Evolutionary conservation across 352 stramenopile species (phyloP), one percentile per base, ranked within the genome.

Genomic region (Phytophthora parvispora): DNA sequence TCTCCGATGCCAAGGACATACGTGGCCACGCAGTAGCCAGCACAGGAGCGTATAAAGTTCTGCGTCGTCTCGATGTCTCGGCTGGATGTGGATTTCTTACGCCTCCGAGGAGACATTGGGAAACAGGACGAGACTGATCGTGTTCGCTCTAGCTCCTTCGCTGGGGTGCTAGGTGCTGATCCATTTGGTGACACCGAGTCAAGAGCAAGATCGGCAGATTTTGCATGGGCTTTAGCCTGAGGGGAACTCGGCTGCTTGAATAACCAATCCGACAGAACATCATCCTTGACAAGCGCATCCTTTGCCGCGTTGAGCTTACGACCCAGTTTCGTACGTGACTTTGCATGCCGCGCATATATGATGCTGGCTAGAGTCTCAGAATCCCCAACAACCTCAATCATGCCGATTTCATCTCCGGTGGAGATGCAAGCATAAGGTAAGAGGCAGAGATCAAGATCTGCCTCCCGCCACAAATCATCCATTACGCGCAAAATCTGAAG

Each of bases 1-100:
- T 99, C 95, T 8, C 95, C 95, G 34, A 99, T 95, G 29, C 96
- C 95, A 15, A 99, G 67, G 4, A 99, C 91, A 65, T 97, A 99
- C 16, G 93, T 98, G 10, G 94, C 93, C 2, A 98, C 95, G 57
- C 92, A 98, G 75, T 98, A 98, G 8, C 91, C 95, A 13, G 95
- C 95, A 25, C 87, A 97, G 6, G 89, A 97, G 1, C 84, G 80
- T 7, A 96, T 78, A 66, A 98, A 98, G 56, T 93, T 98, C 22
- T 97, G 69, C n/a, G 83, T 91, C 2, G 84, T 78, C 24, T 92
- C 87, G 6, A 76, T 49, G 28, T 92, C 81, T 59, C 56, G 54
- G 25, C 12, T 67, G 24, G 34, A 60, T 43, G 47, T 50, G 32
- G 64, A 77, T 54, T 86, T 86, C 38, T 66, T 64, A 12, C 65